Evolutionary conservation across 306 rosid genomes (phyloP).

Genomic region (Prunus salicina): DNA sequence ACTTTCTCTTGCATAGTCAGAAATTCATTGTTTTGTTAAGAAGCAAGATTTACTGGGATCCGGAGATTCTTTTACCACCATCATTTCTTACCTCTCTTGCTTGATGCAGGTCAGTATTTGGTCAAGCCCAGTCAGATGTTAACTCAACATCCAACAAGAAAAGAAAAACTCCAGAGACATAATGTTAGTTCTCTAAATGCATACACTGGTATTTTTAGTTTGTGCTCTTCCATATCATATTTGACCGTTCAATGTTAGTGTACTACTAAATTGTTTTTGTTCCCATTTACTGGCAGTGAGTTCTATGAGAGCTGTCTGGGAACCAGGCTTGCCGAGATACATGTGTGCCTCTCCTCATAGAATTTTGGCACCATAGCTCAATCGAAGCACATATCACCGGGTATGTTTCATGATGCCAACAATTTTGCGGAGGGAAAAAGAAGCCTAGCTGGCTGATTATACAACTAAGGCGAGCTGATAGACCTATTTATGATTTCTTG

Average conservation of each 20-base stretch:
- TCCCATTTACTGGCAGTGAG: background rate
- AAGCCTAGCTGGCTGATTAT: background rate
- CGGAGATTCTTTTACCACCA: background rate
- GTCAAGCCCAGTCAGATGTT: slow-evolving; percentile 52
- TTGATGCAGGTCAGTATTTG: slow-evolving; percentile 72
- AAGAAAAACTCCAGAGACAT: slow-evolving; percentile 60
- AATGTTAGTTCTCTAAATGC: background rate
- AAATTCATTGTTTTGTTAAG: background rate
- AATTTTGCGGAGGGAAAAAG: background rate
- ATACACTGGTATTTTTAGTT: background rate
- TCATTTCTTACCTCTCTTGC: slow-evolving; percentile 11
- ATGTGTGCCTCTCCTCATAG: background rate
- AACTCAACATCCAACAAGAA: slow-evolving; percentile 45
- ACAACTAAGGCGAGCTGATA: background rate
- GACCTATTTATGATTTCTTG: background rate
- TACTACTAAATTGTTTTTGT: background rate
- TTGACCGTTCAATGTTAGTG: slow-evolving; percentile 6
- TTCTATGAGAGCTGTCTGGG: background rate
- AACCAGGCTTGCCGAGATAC: background rate
- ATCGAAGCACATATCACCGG: background rate
- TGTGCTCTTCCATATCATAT: slow-evolving; percentile 1
- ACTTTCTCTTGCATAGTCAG: background rate
- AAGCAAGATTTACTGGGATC: background rate
- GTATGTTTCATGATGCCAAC: background rate
- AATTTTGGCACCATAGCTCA: background rate